Conservation (phyloP, 1,139 yeast species). For the Suhomyces bribrorum region DNA sequence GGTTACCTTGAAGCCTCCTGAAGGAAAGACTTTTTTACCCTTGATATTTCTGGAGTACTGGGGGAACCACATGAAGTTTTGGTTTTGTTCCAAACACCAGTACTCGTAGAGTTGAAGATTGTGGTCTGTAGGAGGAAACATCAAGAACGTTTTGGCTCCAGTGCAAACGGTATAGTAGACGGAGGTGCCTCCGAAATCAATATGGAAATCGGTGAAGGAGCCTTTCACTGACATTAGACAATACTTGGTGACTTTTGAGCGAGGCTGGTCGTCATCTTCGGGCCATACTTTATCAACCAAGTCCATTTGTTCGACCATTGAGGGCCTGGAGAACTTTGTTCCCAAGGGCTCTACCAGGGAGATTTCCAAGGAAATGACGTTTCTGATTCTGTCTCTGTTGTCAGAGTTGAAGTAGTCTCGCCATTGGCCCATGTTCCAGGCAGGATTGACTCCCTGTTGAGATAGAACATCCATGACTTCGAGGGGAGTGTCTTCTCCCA, state of each 20-base stretch:
- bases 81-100: constrained; percentile 74
- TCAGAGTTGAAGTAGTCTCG: constrained; percentile 62
- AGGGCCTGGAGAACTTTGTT: constrained; percentile 57
- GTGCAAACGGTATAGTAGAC: constrained; percentile 81
- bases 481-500: constrained; percentile 65
- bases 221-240: constrained; percentile 83
- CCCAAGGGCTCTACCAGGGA: constrained; percentile 58
- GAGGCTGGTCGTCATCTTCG: constrained; percentile 25
- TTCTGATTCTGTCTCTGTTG: constrained; percentile 66
- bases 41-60: constrained; percentile 37
- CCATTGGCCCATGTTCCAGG: constrained; percentile 79
- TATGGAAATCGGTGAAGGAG: constrained; percentile 85
- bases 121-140: constrained; percentile 72
- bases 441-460: constrained; percentile 61
- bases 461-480: constrained; percentile 92
- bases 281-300: constrained; percentile 70
- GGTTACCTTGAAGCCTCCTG: constrained; percentile 63
- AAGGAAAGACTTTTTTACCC: constrained; percentile 29
- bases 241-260: constrained; percentile 79
- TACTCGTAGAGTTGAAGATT: constrained; percentile 62
- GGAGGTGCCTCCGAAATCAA: constrained; percentile 91
- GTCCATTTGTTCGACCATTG: constrained; percentile 66
- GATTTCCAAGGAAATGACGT: constrained; percentile 81
- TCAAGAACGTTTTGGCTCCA: constrained; percentile 72
- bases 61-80: constrained; percentile 67